These are phyloP conservation scores for grape (Vitis vinifera) DNA, from an alignment of 164 flowering plant species.

Conservation along the genomic window DNA sequence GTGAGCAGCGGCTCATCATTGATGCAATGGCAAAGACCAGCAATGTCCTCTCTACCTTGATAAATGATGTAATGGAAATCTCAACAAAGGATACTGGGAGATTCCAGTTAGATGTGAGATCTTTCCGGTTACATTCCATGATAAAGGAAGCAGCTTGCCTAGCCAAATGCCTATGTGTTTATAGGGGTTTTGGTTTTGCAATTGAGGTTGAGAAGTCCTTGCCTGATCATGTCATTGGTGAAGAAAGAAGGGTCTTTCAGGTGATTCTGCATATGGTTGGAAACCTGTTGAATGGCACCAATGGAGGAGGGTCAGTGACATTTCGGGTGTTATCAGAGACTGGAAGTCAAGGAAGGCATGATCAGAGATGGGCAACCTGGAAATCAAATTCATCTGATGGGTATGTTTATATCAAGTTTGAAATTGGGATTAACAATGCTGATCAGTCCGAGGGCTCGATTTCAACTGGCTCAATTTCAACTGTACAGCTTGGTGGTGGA, in stretches of 20 bases:
- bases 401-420: slow-evolving; percentile 57
- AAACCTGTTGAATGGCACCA: slow-evolving; percentile 50
- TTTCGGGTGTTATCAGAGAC: slow-evolving; percentile 42
- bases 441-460: slow-evolving; percentile 23
- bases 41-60: slow-evolving; percentile 69
- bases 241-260: slow-evolving; percentile 88
- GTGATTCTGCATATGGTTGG: slow-evolving; percentile 92
- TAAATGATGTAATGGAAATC: slow-evolving; percentile 78
- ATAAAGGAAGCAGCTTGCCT: slow-evolving; percentile 81
- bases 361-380: slow-evolving; percentile 68
- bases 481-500: slow-evolving; percentile 23
- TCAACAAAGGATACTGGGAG: slow-evolving; percentile 59
- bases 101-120: slow-evolving; percentile 54
- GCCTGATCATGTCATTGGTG: slow-evolving; percentile 74
- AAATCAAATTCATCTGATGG: slow-evolving; percentile 56
- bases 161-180: slow-evolving; percentile 70
- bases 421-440: slow-evolving; percentile 39
- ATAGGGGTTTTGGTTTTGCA: slow-evolving; percentile 52
- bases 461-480: slow-evolving; percentile 17
- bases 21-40: slow-evolving; percentile 72
- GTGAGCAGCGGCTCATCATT: slow-evolving; percentile 55
- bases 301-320: slow-evolving; percentile 40
- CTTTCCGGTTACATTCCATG: slow-evolving; percentile 63
- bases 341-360: slow-evolving; percentile 53
- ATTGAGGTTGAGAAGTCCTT: slow-evolving; percentile 56